Base-by-base conservation (phyloP, 2,329 filamentous ascomycete species). In the Phialophora tarda region DNA sequence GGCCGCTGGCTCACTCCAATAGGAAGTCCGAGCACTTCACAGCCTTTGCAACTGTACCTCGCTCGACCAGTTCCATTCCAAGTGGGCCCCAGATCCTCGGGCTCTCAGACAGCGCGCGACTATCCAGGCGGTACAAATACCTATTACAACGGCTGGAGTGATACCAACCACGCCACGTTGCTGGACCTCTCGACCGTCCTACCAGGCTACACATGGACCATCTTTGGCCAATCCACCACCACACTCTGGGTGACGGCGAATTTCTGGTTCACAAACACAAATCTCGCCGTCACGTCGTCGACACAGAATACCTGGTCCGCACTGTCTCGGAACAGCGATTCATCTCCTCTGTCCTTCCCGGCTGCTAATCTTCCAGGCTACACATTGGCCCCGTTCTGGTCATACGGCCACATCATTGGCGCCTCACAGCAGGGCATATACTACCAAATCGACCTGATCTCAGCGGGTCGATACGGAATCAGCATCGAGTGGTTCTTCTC, bases 221-320 rank as follows among this genome's bases (percentile, higher is more conserved):
- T 66, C 53, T 66, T 66, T 34, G 64, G 82, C 65, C 81, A 83
- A 66, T 77, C 79, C 3, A 80, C 81, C 17, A 80, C 83, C 69
- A 75, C 77, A 44, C 73, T 83, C 10, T 75, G 83, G 5, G 73
- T 75, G 1, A 76, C 78, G 28, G 78, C 80, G 3, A 80, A 82
- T 66, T 75, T 81, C 11, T 76, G 82, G 57, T 71, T 84, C 63
- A 77, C 81, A 7, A 66, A 62, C 59, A 59, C 64, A 10, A 34
- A 44, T 32, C 30, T 66, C 7, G 47, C 21, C 5, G 59, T 66
- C 10, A 63, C 56, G n/a, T 32, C 59, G 10, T 23, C 26, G 11
- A 59, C 53, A 10, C 64, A 66, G 23, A 63, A 54, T 17, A 41
- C 38, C 14, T 41, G 38, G 38, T 41, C 38, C 14, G 5, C 38